Evolutionary conservation across 2,329 filamentous ascomycete genomes (phyloP).

Genomic region (Tolypocladium ovalisporum): DNA sequence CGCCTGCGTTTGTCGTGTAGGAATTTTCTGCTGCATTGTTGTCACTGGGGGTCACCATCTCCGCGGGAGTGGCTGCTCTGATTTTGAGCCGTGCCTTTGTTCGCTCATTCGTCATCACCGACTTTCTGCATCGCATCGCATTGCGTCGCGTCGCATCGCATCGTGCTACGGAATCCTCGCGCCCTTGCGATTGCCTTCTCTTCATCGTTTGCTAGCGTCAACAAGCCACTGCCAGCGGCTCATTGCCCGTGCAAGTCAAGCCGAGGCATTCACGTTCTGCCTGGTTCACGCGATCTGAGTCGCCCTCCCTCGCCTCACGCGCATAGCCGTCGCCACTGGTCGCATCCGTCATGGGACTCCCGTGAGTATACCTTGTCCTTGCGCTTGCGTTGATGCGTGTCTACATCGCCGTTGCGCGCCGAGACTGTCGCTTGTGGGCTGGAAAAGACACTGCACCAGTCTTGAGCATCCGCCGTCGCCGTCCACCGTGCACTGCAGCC

Average conservation of each 20-base stretch:
- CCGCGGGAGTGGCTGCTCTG: background rate
- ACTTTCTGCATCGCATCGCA: background rate
- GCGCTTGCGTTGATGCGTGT: background rate
- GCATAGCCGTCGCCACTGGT: background rate
- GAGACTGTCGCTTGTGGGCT: background rate
- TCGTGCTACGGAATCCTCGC: background rate
- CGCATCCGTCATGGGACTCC: constrained; percentile 30
- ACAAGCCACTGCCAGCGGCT: background rate
- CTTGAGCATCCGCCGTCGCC: background rate
- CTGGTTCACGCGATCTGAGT: background rate
- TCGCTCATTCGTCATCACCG: background rate
- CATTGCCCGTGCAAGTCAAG: background rate
- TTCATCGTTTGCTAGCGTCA: background rate
- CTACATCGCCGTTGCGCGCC: background rate
- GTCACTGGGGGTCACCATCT: background rate
- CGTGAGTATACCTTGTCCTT: constrained; percentile 26
- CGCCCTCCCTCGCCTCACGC: background rate
- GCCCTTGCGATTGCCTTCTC: background rate
- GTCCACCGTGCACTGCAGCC: background rate
- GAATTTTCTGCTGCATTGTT: background rate
- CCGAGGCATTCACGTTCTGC: background rate
- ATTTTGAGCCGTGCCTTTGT: background rate
- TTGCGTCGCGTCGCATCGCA: background rate
- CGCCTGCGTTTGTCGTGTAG: background rate
- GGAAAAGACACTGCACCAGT: background rate